Conservation (phyloP, 208 protist genomes). For the Wallacemonas sp. region DNA sequence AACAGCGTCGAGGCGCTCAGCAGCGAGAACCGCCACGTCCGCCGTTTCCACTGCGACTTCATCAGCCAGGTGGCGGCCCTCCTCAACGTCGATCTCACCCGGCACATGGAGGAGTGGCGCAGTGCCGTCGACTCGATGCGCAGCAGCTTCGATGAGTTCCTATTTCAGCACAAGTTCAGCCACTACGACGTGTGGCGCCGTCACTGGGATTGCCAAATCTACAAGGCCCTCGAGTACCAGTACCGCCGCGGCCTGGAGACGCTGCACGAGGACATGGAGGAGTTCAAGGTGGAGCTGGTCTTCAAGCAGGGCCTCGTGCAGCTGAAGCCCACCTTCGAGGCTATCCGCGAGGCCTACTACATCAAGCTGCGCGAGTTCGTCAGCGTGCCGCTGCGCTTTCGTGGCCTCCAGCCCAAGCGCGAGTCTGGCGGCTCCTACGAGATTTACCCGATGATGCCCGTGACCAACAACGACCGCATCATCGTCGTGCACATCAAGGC, state of each 20-base stretch:
- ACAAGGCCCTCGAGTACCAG: constrained; percentile 97
- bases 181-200: constrained; percentile 90
- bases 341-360: constrained; percentile 95
- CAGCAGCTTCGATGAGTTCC: constrained; percentile 84
- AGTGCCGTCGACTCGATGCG: constrained; percentile 84
- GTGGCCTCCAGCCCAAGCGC: constrained; percentile 87
- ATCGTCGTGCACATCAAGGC: constrained; percentile 91
- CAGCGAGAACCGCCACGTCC: constrained; percentile 82
- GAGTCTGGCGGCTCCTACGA: constrained; percentile 68
- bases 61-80: constrained; percentile 81
- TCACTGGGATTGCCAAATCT: constrained; percentile 97
- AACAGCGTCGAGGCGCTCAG: constrained; percentile 79
- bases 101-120: constrained; percentile 94
- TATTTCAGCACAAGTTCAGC: constrained; percentile 67
- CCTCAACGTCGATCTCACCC: constrained; percentile 88
- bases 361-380: constrained; percentile 95
- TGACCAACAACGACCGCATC: constrained; percentile 85
- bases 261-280: constrained; percentile 93
- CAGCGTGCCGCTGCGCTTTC: constrained; percentile 92
- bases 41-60: constrained; percentile 87
- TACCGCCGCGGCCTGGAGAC: constrained; percentile 92
- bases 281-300: constrained; percentile 93
- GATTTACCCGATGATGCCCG: constrained; percentile 91
- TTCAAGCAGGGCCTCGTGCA: constrained; percentile 93
- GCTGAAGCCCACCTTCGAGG: constrained; percentile 95